These are phyloP conservation scores for Plectosphaerella plurivora DNA, from an alignment of 2,329 filamentous ascomycete genomes.

Conservation along the genomic window DNA sequence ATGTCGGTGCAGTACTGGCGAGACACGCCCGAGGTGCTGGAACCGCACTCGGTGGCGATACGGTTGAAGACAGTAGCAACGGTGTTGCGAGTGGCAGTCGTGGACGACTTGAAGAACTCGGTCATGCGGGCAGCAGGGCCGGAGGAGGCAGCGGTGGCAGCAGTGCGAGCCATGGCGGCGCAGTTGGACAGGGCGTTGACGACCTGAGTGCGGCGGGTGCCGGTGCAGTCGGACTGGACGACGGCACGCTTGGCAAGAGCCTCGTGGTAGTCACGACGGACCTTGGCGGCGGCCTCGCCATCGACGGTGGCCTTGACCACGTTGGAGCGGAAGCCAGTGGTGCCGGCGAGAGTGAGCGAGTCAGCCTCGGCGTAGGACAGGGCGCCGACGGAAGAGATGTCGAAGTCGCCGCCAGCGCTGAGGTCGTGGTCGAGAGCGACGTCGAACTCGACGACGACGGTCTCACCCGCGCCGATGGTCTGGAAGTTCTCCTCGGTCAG, in stretches of 20 bases:
- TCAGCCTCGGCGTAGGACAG: constrained; percentile 50
- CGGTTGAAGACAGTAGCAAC: not conserved
- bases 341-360: constrained; percentile 48
- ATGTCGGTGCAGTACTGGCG: constrained; percentile 56
- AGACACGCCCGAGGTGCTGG: constrained; percentile 40
- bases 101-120: constrained; percentile 59
- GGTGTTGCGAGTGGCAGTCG: not conserved
- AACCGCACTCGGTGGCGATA: constrained; percentile 46
- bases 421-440: constrained; percentile 52
- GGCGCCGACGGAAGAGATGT: constrained; percentile 49
- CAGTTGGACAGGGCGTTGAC: constrained; percentile 50
- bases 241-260: constrained; percentile 41
- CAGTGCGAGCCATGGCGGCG: constrained; percentile 8
- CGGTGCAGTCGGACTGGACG: constrained; percentile 50
- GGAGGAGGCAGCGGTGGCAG: not conserved
- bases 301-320: constrained; percentile 52
- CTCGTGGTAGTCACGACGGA: constrained; percentile 38
- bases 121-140: constrained; percentile 37
- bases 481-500: constrained; percentile 46
- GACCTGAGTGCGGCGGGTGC: constrained; percentile 38
- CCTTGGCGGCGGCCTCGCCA: constrained; percentile 45
- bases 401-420: constrained; percentile 46
- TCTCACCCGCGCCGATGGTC: constrained; percentile 41
- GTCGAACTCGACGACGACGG: constrained; percentile 49
- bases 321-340: constrained; percentile 55